Evolutionary conservation across 2,329 filamentous ascomycete species (phyloP), one percentile per base, ranked within the genome.

Genomic region (Cercospora citrullina): DNA sequence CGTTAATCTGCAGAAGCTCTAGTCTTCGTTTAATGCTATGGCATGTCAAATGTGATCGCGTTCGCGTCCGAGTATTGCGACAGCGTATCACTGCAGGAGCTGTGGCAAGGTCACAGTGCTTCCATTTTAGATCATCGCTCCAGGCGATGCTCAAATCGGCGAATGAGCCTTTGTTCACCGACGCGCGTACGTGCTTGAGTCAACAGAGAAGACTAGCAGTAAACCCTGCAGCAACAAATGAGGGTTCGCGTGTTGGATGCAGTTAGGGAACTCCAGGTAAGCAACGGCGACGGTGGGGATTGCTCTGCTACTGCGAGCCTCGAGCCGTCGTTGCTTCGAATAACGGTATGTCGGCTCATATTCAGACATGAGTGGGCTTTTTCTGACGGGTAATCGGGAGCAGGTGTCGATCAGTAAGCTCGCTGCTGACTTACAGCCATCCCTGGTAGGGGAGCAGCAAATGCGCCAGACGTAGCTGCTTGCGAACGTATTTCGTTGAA

Each of bases 401-500:
- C 48, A 55, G 26, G 23, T 8, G 23, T 55, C 23, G 23, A 45
- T 64, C 62, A 73, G 39, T 75, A 75, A 8, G 72, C 72, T 18
- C 73, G 67, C 63, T 74, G 73, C 60, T 74, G 73, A 26, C 68
- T 66, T 7, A 69, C 67, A 10, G 64, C 59, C 63, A 69, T 69
- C 3, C 68, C 70, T 10, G 66, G 69, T 5, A 73, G 64, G 3
- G 72, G 70, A 33, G 69, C 55, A 10, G 73, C 66, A 53, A 73
- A 75, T 31, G 69, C 71, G 16, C 68, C 68, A 45, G 72, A 72
- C 23, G 68, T 69, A 31, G 72, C 69, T 39, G 69, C 67, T 31
- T 68, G 67, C 16, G 69, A 72, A 10, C 73, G 68, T 14, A 93
- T 79, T 74, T 94, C 91, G 71, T 85, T 87, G 82, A 99, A 99